A percentile compares a stretch with the other conserved stretches of the same genome.
Evolutionary conservation across 2,329 filamentous ascomycete genomes (phyloP).

Genomic region (Didymellaceae sp.): DNA sequence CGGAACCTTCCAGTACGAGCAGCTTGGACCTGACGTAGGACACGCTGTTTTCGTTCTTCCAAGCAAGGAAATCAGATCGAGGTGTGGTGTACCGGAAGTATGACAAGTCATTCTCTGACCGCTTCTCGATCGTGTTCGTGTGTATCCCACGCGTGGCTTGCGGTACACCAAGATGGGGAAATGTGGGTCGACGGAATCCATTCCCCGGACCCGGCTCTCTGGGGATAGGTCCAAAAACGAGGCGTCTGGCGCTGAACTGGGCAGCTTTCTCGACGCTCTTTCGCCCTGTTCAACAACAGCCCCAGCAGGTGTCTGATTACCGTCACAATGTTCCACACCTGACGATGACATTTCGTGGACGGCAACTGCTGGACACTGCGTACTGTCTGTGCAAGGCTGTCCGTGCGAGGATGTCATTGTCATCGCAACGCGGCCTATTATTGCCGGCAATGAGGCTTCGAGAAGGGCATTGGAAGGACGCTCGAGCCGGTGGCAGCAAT

Average conservation of each 20-base stretch:
- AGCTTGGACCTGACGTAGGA: conserved; percentile 16
- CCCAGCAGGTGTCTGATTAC: conserved; percentile 4
- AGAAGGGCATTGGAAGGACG: conserved; percentile 37
- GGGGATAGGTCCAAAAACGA: conserved; percentile 26
- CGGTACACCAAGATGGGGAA: conserved; percentile 28
- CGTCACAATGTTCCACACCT: neutral
- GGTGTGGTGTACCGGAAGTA: conserved; percentile 11
- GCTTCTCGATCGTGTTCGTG: conserved; percentile 23
- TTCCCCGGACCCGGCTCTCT: conserved; percentile 32
- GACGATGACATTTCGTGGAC: neutral
- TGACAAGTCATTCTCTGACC: conserved; percentile 32
- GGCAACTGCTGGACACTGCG: neutral
- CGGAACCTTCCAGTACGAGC: conserved; percentile 12
- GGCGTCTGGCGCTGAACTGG: conserved; percentile 21
- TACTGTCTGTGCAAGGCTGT: neutral
- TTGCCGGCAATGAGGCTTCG: conserved; percentile 28
- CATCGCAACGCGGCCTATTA: conserved; percentile 2
- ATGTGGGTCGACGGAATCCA: conserved; percentile 32
- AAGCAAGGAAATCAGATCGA: conserved; percentile 20
- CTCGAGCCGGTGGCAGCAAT: conserved; percentile 31
- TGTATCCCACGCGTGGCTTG: conserved; percentile 36
- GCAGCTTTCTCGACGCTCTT: conserved; percentile 9
- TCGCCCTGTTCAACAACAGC: conserved; percentile 19
- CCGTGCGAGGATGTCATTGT: conserved; percentile 11
- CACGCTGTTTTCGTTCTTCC: conserved; percentile 16